phyloP scores from a whole-genome alignment of 805 yeast species.

The Candida orba region DNA sequence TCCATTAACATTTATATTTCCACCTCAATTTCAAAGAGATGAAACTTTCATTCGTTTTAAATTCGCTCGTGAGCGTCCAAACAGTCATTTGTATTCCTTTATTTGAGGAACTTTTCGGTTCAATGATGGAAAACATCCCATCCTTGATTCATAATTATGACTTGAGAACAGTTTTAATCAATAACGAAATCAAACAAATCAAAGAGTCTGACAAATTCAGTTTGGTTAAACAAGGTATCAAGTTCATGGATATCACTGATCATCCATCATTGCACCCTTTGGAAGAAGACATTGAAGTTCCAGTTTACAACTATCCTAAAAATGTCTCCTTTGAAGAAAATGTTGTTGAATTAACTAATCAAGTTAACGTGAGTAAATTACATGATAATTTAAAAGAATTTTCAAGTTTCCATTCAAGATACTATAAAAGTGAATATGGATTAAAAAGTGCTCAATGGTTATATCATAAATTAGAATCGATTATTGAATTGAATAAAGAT shows the following conservation, averaged over 20 bases:
- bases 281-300: conserved; percentile 16
- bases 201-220: conserved; percentile 37
- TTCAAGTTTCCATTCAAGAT: conserved; percentile 67
- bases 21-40: background rate
- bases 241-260: conserved; percentile 60
- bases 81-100: background rate
- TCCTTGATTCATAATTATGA: background rate
- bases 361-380: conserved; percentile 42
- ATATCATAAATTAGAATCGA: conserved; percentile 34
- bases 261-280: conserved; percentile 20
- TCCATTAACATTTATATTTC: background rate
- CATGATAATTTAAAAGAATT: conserved; percentile 50
- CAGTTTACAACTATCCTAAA: conserved; percentile 44
- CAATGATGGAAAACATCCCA: background rate
- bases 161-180: conserved; percentile 12
- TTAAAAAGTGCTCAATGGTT: conserved; percentile 68
- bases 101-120: background rate
- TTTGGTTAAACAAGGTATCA: conserved; percentile 40
- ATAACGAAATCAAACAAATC: conserved; percentile 21
- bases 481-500: conserved; percentile 19
- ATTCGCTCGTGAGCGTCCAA: too few relatives aligned
- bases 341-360: conserved; percentile 34
- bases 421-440: conserved; percentile 69
- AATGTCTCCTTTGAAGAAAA: conserved; percentile 28
- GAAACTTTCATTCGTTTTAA: background rate